phyloP scores from a whole-genome alignment of 2,329 filamentous ascomycete species.

The Cordyceps cateniannulata region DNA sequence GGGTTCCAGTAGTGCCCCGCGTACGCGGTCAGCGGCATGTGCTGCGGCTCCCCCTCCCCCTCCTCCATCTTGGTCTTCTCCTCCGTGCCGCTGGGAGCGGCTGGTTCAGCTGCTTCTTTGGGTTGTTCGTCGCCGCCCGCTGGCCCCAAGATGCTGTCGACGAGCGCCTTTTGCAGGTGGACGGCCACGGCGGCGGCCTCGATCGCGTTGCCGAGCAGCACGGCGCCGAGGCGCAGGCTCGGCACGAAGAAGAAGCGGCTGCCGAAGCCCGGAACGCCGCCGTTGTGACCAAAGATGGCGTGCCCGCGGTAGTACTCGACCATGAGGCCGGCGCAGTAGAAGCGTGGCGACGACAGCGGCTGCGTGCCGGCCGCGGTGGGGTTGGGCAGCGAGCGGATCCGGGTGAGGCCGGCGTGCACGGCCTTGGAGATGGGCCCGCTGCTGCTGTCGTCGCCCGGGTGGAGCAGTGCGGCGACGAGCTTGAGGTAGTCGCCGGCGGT shows the following conservation, averaged over 20 bases:
- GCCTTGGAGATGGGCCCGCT: not conserved
- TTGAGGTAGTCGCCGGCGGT: conserved; percentile 6
- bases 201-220: conserved; percentile 9
- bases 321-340: conserved; percentile 7
- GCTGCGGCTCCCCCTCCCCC: not conserved
- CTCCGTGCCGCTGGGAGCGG: not conserved
- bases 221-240: conserved; percentile 2
- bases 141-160: not conserved
- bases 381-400: not conserved
- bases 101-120: not conserved
- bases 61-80: not conserved
- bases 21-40: conserved; percentile 2
- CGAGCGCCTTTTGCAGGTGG: not conserved
- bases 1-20: conserved; percentile 6
- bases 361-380: not conserved
- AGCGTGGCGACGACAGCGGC: conserved; percentile 3
- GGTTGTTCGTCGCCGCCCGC: not conserved
- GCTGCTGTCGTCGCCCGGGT: not conserved
- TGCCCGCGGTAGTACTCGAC: conserved; percentile 10
- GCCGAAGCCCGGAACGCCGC: conserved; percentile 8
- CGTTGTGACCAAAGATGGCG: conserved; percentile 6
- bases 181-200: not conserved
- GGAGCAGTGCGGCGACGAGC: conserved; percentile 1
- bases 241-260: conserved; percentile 8
- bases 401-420: not conserved